These are phyloP conservation scores for Aspergillus phoenicis DNA, from an alignment of 2,329 filamentous ascomycete species.

Conservation along the genomic window DNA sequence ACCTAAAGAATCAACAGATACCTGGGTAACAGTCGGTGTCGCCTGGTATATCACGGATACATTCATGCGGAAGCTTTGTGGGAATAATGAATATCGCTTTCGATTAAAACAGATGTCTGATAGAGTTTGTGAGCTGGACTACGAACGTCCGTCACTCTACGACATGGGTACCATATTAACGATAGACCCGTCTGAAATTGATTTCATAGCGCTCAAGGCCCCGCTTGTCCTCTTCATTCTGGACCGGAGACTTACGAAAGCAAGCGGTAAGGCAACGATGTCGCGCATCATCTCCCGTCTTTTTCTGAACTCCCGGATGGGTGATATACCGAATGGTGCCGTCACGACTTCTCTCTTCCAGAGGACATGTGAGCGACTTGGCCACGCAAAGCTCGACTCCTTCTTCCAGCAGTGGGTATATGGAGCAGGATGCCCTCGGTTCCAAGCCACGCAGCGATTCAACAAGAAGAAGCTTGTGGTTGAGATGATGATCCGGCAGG, in stretches of 20 bases:
- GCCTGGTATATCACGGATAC: conserved; percentile 94
- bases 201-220: conserved; percentile 90
- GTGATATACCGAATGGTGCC: conserved; percentile 69
- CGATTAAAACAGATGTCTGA: conserved; percentile 85
- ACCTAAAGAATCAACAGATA: conserved; percentile 75
- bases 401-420: conserved; percentile 96
- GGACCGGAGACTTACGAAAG: conserved; percentile 86
- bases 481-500: conserved; percentile 84
- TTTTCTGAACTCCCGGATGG: conserved; percentile 82
- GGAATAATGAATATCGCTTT: conserved; percentile 92
- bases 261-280: conserved; percentile 80
- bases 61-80: conserved; percentile 86
- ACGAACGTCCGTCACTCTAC: conserved; percentile 78
- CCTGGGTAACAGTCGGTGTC: conserved; percentile 87
- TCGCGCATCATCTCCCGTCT: conserved; percentile 83
- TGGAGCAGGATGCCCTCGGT: conserved; percentile 83
- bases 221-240: conserved; percentile 90
- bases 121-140: conserved; percentile 76
- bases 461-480: conserved; percentile 98
- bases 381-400: conserved; percentile 79
- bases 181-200: conserved; percentile 79
- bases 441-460: conserved; percentile 84
- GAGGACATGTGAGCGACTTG: conserved; percentile 81
- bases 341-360: conserved; percentile 78
- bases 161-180: conserved; percentile 77